Conservation (phyloP, 257 asterid genomes). For the Echites panduratus region DNA sequence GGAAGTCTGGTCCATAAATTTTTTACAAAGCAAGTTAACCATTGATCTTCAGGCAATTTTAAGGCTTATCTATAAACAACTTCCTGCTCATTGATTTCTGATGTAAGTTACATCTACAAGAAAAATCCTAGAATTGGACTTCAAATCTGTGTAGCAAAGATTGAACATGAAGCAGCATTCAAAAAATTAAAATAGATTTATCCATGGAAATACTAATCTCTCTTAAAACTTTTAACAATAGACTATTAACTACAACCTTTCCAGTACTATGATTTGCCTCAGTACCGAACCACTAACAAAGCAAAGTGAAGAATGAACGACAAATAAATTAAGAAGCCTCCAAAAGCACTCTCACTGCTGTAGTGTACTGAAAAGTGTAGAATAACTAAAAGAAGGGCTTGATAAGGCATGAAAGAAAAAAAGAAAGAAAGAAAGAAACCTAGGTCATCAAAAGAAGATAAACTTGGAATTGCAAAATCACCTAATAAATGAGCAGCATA, state of each 20-base stretch:
- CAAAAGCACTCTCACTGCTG: background rate
- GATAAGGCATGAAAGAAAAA: background rate
- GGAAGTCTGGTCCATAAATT: background rate
- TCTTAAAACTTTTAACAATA: background rate
- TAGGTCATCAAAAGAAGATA: constrained; percentile 1
- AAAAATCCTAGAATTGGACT: background rate
- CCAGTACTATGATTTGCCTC: background rate
- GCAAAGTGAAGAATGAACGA: background rate
- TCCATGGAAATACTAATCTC: background rate
- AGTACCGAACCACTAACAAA: background rate
- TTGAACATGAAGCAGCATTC: background rate
- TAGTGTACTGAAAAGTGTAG: background rate
- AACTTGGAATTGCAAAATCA: constrained; percentile 9
- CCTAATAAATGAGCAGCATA: constrained; percentile 16
- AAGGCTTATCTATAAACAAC: background rate
- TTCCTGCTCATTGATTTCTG: too few species aligned
- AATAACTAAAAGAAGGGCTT: background rate
- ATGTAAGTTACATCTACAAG: too few species aligned
- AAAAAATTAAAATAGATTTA: background rate
- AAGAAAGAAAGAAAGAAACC: constrained; percentile 1
- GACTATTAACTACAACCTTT: background rate
- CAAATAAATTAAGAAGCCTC: background rate
- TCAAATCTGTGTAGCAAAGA: background rate
- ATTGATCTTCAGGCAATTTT: background rate
- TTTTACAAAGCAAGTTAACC: background rate